Evolutionary conservation across 805 yeast genomes (phyloP).

Genomic region (Pachysolen tannophilus): DNA sequence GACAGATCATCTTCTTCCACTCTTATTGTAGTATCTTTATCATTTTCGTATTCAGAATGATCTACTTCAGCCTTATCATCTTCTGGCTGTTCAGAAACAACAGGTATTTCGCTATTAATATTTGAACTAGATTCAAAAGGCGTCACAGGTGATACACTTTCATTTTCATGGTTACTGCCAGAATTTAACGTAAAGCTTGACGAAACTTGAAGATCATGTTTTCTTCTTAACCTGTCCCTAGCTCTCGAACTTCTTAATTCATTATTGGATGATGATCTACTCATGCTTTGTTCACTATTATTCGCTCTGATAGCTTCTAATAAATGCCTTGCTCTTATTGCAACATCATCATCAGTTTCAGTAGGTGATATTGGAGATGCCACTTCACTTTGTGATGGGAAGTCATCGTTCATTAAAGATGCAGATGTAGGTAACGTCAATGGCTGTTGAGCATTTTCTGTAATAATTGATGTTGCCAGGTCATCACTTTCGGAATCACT

Average conservation of each 20-base stretch:
- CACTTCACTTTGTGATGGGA: slow-evolving; percentile 31
- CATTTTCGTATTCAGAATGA: slow-evolving; percentile 1
- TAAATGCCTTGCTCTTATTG: slow-evolving; percentile 6
- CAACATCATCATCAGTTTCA: slow-evolving; percentile 6
- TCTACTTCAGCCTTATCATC: too few relatives aligned
- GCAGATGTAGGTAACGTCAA: too few relatives aligned
- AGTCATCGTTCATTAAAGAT: neutral
- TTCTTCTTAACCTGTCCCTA: slow-evolving; percentile 4
- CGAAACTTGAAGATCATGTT: slow-evolving; percentile 2
- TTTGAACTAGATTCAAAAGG: neutral
- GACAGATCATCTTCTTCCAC: slow-evolving; percentile 4
- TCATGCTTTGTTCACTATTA: neutral
- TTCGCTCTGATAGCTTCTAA: slow-evolving; percentile 5
- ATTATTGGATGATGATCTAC: slow-evolving; percentile 3
- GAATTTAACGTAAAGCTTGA: too few relatives aligned
- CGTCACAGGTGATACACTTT: neutral
- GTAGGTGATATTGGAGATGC: slow-evolving; percentile 2
- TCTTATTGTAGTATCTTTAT: slow-evolving; percentile 4
- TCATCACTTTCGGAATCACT: slow-evolving; percentile 1
- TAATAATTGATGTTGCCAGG: too few relatives aligned
- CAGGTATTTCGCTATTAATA: neutral
- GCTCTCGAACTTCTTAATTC: slow-evolving; percentile 7
- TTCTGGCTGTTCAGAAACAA: neutral
- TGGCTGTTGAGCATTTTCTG: too few relatives aligned
- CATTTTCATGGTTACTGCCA: too few relatives aligned